Base-by-base conservation (phyloP, 2,329 filamentous ascomycete species). In the Fusarium paranaense region DNA sequence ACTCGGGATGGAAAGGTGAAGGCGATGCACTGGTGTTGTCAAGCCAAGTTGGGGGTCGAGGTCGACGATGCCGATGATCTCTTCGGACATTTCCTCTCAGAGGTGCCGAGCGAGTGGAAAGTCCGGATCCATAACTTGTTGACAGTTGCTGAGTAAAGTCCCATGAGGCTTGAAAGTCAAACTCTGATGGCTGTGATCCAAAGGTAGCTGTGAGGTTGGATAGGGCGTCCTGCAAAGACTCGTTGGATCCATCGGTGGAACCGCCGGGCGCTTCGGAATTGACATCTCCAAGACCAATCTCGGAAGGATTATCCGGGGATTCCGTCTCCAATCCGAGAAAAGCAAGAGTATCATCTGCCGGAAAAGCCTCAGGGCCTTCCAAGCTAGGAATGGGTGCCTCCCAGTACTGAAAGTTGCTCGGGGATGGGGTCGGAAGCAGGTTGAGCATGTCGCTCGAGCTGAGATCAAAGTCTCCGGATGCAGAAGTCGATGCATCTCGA, bases 1-100 rank as follows among this genome's bases (percentile, higher is more conserved):
- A 70, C 5, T 78, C 66, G 5, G 64, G 37, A 6, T 70, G 60
- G 16, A 77, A 76, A 0, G 63, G 62, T 1, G 76, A 76, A 0
- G 62, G 32, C 1, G 75, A 76, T 9, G 57, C 62, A 14, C 66
- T 66, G 20, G 7, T 56, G 30, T 30, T 64, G 40, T n/a, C 66
- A 54, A 35, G 47, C 63, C 32, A 75, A 37, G n/a, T 52, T 11
- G 33, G 56, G 4, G 66, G 60, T 37, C 59, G 54, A 14, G 32
- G 54, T 5, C 33, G 42, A 9, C 71, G 61, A 27, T 61, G 37
- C 1, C 66, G 62, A 30, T 45, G 66, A 3, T 40, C 42, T 4
- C 30, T 50, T 10, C 38, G 62, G 4, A 27, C 13, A 20, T 38
- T 35, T 11, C 45, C 25, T 1, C 35, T 38, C 2, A n/a, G 22